These are phyloP conservation scores for Massospora cicadina DNA, from an alignment of 371 early-diverging fungal species.

Conservation along the genomic window DNA sequence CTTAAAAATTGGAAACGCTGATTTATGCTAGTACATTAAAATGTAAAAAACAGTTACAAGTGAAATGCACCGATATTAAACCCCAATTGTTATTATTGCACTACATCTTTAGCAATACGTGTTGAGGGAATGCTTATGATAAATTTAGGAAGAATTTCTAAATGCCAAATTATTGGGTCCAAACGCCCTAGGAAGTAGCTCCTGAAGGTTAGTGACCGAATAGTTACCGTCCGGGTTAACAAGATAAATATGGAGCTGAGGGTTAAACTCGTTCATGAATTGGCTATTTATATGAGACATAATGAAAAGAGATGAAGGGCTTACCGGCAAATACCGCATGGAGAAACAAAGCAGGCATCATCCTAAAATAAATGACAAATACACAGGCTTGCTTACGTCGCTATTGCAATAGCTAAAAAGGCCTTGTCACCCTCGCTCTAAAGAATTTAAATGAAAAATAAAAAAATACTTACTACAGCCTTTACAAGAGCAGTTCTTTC, in stretches of 20 bases:
- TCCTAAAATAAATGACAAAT: not conserved
- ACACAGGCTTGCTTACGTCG: constrained; percentile 7
- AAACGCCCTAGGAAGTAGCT: constrained; percentile 10
- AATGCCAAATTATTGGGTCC: constrained; percentile 3
- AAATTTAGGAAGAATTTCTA: not conserved
- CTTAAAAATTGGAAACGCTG: too few species aligned
- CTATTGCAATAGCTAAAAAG: constrained; percentile 12
- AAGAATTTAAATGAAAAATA: not conserved
- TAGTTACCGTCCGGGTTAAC: constrained; percentile 5
- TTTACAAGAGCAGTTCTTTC: constrained; percentile 73
- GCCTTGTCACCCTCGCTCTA: constrained; percentile 11
- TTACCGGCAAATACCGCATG: constrained; percentile 13
- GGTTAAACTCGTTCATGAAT: constrained; percentile 11
- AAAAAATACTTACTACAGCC: constrained; percentile 36
- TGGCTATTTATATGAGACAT: constrained; percentile 2
- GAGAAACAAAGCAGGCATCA: constrained; percentile 5
- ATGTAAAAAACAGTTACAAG: too few species aligned
- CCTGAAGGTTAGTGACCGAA: constrained; percentile 1
- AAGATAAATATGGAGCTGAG: constrained; percentile 6
- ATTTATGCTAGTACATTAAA: too few species aligned
- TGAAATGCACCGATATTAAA: too few species aligned
- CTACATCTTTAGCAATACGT: too few species aligned
- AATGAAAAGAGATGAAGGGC: not conserved
- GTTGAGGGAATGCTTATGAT: too few species aligned
- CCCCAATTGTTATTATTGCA: too few species aligned